A percentile compares a stretch with the other conserved stretches of the same genome.
These are phyloP conservation scores for Puccinia novopanici DNA, from an alignment of 1,284 basidiomycete species.

Conservation along the genomic window DNA sequence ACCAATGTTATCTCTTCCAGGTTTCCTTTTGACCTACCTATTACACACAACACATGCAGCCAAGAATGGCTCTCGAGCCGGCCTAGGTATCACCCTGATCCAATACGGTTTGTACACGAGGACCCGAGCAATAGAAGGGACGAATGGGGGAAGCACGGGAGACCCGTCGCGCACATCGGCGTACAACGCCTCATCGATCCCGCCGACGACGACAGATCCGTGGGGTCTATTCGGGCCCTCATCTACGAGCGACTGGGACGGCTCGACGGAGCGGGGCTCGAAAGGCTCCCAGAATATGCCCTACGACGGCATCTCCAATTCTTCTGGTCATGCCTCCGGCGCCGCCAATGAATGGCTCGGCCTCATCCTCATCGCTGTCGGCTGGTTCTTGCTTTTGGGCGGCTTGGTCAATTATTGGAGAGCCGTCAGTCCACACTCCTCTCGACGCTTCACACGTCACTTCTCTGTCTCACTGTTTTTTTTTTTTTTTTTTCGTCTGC, in stretches of 20 bases:
- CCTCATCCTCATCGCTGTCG: slow-evolving; percentile 84
- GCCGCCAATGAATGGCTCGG: slow-evolving; percentile 75
- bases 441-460: background rate
- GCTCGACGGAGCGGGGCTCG: slow-evolving; percentile 56
- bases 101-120: slow-evolving; percentile 87
- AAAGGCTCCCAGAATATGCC: slow-evolving; percentile 57
- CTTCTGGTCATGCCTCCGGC: slow-evolving; percentile 59
- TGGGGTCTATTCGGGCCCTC: slow-evolving; percentile 55
- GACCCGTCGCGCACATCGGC: background rate
- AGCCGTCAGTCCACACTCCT: slow-evolving; percentile 54
- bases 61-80: slow-evolving; percentile 88
- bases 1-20: slow-evolving; percentile 31
- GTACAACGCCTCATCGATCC: slow-evolving; percentile 1
- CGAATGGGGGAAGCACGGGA: slow-evolving; percentile 39
- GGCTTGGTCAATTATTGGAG: slow-evolving; percentile 78
- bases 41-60: slow-evolving; percentile 77
- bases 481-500: background rate
- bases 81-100: slow-evolving; percentile 90
- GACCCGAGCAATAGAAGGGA: slow-evolving; percentile 60
- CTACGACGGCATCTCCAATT: slow-evolving; percentile 57
- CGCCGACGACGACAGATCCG: slow-evolving; percentile 10
- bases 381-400: slow-evolving; percentile 70
- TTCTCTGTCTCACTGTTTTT: background rate
- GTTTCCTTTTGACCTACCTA: slow-evolving; percentile 59
- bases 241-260: slow-evolving; percentile 56